These are phyloP conservation scores for Tulasnella sp. DNA, from an alignment of 768 basidiomycete genomes.

Conservation along the genomic window DNA sequence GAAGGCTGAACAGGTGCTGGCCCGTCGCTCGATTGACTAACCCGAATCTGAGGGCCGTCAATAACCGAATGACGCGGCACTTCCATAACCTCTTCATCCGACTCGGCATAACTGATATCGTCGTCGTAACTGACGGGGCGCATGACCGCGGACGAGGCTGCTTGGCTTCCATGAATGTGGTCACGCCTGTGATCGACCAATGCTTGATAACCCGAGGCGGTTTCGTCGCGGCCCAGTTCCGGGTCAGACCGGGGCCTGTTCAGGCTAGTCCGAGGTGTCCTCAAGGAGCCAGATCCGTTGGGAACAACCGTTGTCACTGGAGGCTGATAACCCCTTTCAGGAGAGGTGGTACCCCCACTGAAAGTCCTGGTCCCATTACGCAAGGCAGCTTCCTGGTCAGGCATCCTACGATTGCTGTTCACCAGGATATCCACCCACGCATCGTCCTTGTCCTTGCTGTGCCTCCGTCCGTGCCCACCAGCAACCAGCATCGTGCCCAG, in stretches of 20 bases:
- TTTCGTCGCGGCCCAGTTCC: conserved; percentile 67
- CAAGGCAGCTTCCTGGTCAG: conserved; percentile 34
- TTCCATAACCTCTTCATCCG: conserved; percentile 25
- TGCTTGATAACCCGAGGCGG: conserved; percentile 31
- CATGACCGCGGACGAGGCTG: neutral
- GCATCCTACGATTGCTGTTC: conserved; percentile 42
- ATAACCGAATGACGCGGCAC: conserved; percentile 17
- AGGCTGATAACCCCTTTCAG: neutral
- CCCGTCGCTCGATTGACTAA: conserved; percentile 14
- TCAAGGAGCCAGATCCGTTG: neutral
- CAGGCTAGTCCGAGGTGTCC: conserved; percentile 22
- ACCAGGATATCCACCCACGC: conserved; percentile 89
- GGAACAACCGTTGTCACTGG: neutral
- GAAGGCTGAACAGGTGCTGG: neutral
- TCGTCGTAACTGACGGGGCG: conserved; percentile 9
- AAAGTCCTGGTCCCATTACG: neutral
- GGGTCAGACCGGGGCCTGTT: conserved; percentile 48
- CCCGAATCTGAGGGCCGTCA: conserved; percentile 11
- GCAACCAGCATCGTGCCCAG: conserved; percentile 28
- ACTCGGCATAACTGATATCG: conserved; percentile 12
- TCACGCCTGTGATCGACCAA: neutral
- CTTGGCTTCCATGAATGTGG: neutral
- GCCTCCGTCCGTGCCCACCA: conserved; percentile 34
- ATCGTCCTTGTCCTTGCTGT: conserved; percentile 59
- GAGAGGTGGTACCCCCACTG: neutral